Evolutionary conservation across 2,329 filamentous ascomycete species (phyloP).

Genomic region (Xylariales sp.): DNA sequence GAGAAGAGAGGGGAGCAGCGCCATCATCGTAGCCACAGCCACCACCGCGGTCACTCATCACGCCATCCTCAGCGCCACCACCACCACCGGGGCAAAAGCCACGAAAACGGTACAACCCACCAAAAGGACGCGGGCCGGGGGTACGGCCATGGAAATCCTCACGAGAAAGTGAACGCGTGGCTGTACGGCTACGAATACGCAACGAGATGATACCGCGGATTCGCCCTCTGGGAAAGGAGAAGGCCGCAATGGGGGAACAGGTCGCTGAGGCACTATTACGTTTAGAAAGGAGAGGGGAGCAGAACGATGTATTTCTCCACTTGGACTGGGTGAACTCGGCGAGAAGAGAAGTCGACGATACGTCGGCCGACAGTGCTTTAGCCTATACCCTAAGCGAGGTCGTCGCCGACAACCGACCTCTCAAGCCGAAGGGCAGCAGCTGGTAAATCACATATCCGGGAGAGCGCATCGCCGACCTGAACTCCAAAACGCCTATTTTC

Average conservation of each 20-base stretch:
- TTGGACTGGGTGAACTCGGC: neutral
- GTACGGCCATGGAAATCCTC: neutral
- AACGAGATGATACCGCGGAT: neutral
- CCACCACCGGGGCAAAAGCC: constrained; percentile 9
- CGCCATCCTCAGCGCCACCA: neutral
- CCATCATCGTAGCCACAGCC: neutral
- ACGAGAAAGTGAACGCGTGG: constrained; percentile 17
- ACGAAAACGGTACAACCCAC: neutral
- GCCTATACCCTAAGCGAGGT: constrained; percentile 1
- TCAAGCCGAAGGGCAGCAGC: neutral
- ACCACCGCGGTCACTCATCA: neutral
- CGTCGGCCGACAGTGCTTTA: neutral
- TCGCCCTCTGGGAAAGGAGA: too few relatives aligned
- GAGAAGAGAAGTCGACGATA: neutral
- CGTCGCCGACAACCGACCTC: neutral
- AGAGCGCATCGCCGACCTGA: neutral
- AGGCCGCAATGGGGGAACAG: neutral
- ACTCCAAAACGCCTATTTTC: neutral
- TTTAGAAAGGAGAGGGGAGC: neutral
- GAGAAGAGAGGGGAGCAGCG: neutral
- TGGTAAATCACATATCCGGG: neutral
- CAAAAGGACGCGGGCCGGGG: neutral
- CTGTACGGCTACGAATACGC: neutral
- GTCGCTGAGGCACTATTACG: neutral
- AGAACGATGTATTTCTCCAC: neutral